Base-by-base conservation (phyloP, 257 asterid species). In the Salvia hispanica region DNA sequence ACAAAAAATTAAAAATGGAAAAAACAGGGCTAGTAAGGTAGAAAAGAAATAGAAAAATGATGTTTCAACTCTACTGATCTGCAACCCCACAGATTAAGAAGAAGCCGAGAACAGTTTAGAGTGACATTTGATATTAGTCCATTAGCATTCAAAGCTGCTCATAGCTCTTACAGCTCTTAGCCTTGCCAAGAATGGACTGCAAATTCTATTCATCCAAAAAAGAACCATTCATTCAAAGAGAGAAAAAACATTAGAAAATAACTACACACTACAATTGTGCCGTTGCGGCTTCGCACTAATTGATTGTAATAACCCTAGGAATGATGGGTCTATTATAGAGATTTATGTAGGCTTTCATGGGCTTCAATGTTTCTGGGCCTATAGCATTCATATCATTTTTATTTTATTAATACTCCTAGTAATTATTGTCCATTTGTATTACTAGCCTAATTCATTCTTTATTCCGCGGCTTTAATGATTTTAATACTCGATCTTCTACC, bases 101-200 rank as follows among this genome's bases (percentile, higher is more conserved):
- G 76, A 72, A 77, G 84, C 70, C 50, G 50, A 74, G 73, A 81
- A 79, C 72, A 78, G 83, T 77, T 74, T 67, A 74, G 85, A 83
- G 81, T 36, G 81, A 74, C 75, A 55, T 15, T 74, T 81, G 39
- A 71, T 80, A 2, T 76, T 7, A 81, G 84, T 79, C 85, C 85
- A 85, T 77, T 81, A 77, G 85, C 88, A 85, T 83, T 83, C 88
- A 85, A 82, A 85, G 67, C 88, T 73, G 78, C 74, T 73, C 84
- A 85, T 64, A 9, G 72, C 76, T 69, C 61, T 64, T 25, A 58
- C 3, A 44, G 73, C 79, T 75, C 76, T 36, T 66, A 52, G 80
- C 76, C 82, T 81, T 77, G 85, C 85, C 86, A 83, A 85, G 92
- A 62, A 85, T 81, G 88, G 87, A 85, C 86, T 69, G 13, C 57